Evolutionary conservation across 2,329 filamentous ascomycete species (phyloP).

Genomic region (Rhynchosporium agropyri): DNA sequence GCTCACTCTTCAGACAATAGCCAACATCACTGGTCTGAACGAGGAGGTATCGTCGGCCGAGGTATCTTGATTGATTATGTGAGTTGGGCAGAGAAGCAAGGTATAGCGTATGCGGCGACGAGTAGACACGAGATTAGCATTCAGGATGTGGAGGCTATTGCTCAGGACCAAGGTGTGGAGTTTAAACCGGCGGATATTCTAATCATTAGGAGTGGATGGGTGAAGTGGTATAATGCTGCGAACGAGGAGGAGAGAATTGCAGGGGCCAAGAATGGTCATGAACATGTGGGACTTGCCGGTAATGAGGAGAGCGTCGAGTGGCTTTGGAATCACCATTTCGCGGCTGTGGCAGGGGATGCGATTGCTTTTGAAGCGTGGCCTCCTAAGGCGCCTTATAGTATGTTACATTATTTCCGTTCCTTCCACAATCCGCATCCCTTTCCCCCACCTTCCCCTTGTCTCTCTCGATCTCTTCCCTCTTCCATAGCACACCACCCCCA

Average conservation of each 20-base stretch:
- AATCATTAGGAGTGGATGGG: conserved; percentile 52
- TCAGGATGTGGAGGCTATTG: conserved; percentile 48
- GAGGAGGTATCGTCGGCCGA: conserved; percentile 55
- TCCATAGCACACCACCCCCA: background rate
- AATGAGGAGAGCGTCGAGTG: conserved; percentile 34
- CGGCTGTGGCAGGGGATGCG: conserved; percentile 38
- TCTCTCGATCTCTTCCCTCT: background rate
- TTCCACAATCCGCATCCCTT: background rate
- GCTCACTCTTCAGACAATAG: conserved; percentile 43
- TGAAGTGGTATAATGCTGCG: conserved; percentile 42
- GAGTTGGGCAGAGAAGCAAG: conserved; percentile 43
- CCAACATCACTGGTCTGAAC: conserved; percentile 35
- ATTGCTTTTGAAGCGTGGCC: conserved; percentile 38
- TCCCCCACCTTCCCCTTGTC: background rate
- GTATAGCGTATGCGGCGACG: conserved; percentile 44
- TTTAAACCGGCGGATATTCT: conserved; percentile 54
- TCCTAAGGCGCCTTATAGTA: conserved; percentile 30
- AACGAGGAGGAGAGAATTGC: conserved; percentile 23
- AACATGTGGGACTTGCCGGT: conserved; percentile 31
- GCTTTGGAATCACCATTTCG: conserved; percentile 40
- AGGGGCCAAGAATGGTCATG: conserved; percentile 21
- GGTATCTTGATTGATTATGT: conserved; percentile 57
- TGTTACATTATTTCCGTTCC: background rate
- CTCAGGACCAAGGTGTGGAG: conserved; percentile 49
- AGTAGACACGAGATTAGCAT: conserved; percentile 43